Percentiles rank a stretch among this genome's conserved stretches.
These are phyloP conservation scores for Sphaceloma murrayae DNA, from an alignment of 2,329 filamentous ascomycete species.

Conservation along the genomic window DNA sequence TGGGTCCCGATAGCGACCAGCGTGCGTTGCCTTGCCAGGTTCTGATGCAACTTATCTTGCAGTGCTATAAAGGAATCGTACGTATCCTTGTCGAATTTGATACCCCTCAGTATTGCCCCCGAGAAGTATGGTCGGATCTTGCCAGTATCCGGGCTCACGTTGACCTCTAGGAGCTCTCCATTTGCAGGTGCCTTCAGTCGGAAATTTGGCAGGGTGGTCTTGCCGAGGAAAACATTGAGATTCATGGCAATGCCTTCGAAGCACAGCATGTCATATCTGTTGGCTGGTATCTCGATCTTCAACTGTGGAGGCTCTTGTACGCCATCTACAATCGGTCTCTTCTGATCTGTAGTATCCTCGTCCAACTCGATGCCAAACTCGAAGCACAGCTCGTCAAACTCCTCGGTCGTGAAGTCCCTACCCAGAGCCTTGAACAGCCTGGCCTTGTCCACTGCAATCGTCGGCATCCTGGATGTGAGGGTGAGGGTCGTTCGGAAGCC, in stretches of 20 bases:
- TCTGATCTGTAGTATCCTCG: slow-evolving; percentile 75
- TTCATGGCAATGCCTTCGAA: slow-evolving; percentile 95
- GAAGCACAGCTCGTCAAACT: slow-evolving; percentile 97
- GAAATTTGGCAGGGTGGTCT: slow-evolving; percentile 68
- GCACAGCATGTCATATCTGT: slow-evolving; percentile 89
- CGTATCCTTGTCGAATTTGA: slow-evolving; percentile 81
- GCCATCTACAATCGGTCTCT: slow-evolving; percentile 64
- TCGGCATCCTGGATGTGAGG: slow-evolving; percentile 76
- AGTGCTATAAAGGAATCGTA: slow-evolving; percentile 97
- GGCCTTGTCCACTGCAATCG: slow-evolving; percentile 92
- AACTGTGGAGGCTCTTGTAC: slow-evolving; percentile 82
- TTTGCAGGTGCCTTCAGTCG: slow-evolving; percentile 60
- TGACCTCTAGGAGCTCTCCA: slow-evolving; percentile 70
- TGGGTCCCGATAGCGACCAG: slow-evolving; percentile 96
- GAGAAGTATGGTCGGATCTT: slow-evolving; percentile 81
- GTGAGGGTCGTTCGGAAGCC: no score
- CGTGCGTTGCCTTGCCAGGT: slow-evolving; percentile 83
- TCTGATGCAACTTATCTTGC: slow-evolving; percentile 96
- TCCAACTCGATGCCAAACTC: slow-evolving; percentile 98
- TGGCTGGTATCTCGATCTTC: slow-evolving; percentile 96
- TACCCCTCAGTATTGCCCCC: slow-evolving; percentile 76
- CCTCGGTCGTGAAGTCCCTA: slow-evolving; percentile 80
- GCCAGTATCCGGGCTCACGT: slow-evolving; percentile 63
- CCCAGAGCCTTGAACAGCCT: slow-evolving; percentile 89
- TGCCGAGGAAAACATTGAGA: slow-evolving; percentile 87